Percentiles rank a stretch among this genome's conserved stretches.
Conservation (phyloP, 768 basidiomycete genomes). For the Pisolithus tinctorius region DNA sequence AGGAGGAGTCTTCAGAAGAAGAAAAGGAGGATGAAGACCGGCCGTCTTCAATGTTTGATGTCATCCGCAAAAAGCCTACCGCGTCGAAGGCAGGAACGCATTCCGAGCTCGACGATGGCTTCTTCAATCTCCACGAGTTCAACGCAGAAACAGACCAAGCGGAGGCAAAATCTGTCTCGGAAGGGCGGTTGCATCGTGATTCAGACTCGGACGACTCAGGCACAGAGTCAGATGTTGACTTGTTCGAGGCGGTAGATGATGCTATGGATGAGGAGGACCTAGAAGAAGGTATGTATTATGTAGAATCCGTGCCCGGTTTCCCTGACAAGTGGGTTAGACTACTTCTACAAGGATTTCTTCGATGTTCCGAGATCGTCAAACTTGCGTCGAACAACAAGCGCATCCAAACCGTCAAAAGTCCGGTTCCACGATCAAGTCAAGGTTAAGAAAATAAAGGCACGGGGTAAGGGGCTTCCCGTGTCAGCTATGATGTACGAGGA, state of each 20-base stretch:
- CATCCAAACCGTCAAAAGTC: conserved; percentile 38
- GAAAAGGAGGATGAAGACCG: conserved; percentile 25
- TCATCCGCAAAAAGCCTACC: conserved; percentile 16
- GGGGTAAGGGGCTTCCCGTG: conserved; percentile 58
- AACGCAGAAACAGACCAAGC: conserved; percentile 78
- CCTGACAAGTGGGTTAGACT: conserved; percentile 33
- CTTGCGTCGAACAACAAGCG: conserved; percentile 13
- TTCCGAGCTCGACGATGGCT: conserved; percentile 74
- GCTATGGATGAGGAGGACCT: conserved; percentile 37
- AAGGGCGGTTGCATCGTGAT: conserved; percentile 49
- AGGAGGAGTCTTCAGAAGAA: conserved; percentile 33
- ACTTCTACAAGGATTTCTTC: conserved; percentile 77
- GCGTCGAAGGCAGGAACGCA: conserved; percentile 22
- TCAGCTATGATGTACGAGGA: conserved; percentile 31
- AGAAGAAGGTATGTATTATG: conserved; percentile 34
- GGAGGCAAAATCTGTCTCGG: conserved; percentile 57
- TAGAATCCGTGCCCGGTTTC: too few species aligned
- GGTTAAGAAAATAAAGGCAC: conserved; percentile 73
- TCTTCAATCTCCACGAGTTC: conserved; percentile 85
- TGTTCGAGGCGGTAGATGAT: conserved; percentile 57
- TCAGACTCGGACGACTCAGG: conserved; percentile 43
- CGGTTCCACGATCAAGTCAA: conserved; percentile 77
- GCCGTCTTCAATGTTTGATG: conserved; percentile 21
- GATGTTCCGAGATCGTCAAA: conserved; percentile 42
- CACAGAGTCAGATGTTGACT: conserved; percentile 48